Evolutionary conservation across 2,329 filamentous ascomycete genomes (phyloP), one percentile per base, ranked within the genome.

Genomic region (Beauveria sp.): DNA sequence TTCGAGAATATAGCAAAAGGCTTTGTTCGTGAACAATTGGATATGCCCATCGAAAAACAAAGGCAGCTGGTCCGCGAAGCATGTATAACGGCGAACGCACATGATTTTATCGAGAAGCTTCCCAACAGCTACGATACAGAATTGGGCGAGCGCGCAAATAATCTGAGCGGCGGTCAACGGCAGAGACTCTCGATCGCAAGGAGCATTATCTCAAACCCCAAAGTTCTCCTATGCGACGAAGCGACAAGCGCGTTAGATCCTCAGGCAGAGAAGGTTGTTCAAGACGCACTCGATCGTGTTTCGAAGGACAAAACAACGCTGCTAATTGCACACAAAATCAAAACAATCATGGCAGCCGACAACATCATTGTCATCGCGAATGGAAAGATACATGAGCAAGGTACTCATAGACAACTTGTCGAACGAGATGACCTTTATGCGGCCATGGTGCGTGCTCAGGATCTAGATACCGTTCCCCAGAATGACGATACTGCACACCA

Each of bases 221-320:
- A 73, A 50, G 83, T 89, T 34, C 75, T 89, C 0, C 78, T 89
- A 16, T 72, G 89, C 1, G 86, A 89, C 63, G 86, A 89, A 70
- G 86, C 86, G 0, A 89, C 86, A 0, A 83, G 79, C 50, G 83
- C 85, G 0, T 68, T 78, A 22, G 74, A 77, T 54, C 70, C 72
- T 1, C 70, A 76, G 18, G 71, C 76, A 1, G 76, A 79, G 52
- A 71, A 74, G 1, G 75, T 81, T 16, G 82, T 86, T 1, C 82
- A 86, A 64, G 70, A 76, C 24, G 82, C 82, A 0, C 74, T 86
- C 3, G 78, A 81, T 50, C 75, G 75, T 16, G 76, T 84, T 0
- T 81, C 82, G 0, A 72, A 75, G 47, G 78, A 79, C 42, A 75
- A 85, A 5, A 89, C 86, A 0, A 88, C 84, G 0, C 83, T 89